Base-by-base conservation (phyloP, 805 yeast species). In the Pichia exigua region DNA sequence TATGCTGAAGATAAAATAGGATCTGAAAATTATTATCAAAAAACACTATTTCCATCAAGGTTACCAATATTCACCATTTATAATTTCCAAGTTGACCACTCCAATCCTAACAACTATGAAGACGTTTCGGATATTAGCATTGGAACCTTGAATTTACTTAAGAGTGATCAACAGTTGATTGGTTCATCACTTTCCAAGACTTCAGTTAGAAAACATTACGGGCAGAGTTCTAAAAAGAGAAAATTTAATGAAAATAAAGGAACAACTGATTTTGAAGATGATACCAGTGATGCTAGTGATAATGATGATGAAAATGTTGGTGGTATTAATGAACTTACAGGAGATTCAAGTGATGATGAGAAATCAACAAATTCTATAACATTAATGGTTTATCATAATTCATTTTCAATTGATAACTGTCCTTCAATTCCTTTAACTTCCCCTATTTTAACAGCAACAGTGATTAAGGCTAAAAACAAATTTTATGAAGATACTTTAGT, bases 401-500 rank as follows among this genome's bases (percentile, higher is more conserved):
- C 69, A 7, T 56, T 65, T 21, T 52, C 59, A 7, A 57, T 65
- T 3, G 55, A 58, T 44, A 54, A 59, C 26, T 51, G 54, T 15
- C 59, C 57, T 17, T 48, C 45, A 15, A 49, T 56, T 20, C 42
- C 54, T 12, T 56, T 65, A 12, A 61, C 60, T 42, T 53, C 58
- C 1, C 42, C 54, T 0, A 61, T 66, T 15, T 20, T 61, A 50
- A 53, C 59, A 26, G 61, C 67, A 2, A 54, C 60, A 13, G 57
- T 64, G 6, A 49, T 66, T 1, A 61, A 59, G 10, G 61, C 64
- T 1, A 58, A 56, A 21, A 52, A 47, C 13, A 45, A 48, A 9
- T 57, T 64, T 7, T 43, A 51, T 18, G 68, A 63, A 48, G 71
- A 68, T 48, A 55, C 64, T 0, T 40, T 69, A 9, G 20, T 67